Base-by-base conservation (phyloP, 2,329 filamentous ascomycete genomes). In the Pseudopithomyces maydicus region DNA sequence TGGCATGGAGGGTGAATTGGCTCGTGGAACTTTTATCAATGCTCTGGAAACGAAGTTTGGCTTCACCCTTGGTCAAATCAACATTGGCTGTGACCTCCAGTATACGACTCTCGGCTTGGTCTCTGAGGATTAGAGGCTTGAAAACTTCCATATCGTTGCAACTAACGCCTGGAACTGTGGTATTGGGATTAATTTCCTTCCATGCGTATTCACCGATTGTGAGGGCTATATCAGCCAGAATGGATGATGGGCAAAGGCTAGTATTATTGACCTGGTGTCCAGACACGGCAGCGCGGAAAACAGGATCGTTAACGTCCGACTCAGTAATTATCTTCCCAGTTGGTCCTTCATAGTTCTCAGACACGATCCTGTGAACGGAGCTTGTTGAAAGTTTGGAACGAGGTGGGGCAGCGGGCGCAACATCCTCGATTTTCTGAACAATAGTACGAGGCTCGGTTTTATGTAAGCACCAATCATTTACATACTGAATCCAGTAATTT, bases 401-500 rank as follows among this genome's bases (percentile, higher is more conserved):
- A 43, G 83, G 75, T 35, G 79, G 74, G 48, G 79, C 76, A 29
- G 70, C 74, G 11, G 80, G 70, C 41, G 35, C 17, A 14, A 75
- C 72, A 43, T 70, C 72, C 8, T 70, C 69, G 63, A 78, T 77
- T 41, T 77, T 66, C 35, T 78, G 69, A 43, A 77, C 72, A 53
- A 73, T 73, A 52, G 74, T 71, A 35, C 76, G 78, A 35, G 79
- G 82, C 62, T 89, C 85, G 55, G 81, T 87, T 80, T 92, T 92
- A 59, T 83, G 86, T 35, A 92, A 76, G 35, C 82, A 85, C 86
- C 88, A 92, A 73, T 91, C 87, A 59, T 90, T 88, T 59, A 82
- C 80, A 72, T 90, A 90, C 69, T 86, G 85, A 14, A 90, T 81
- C 88, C 88, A 90, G 74, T 91, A 90, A 63, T 85, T 86, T 80